A percentile compares a stretch with the other conserved stretches of the same genome.
phyloP scores from a whole-genome alignment of 768 basidiomycete genomes.

The Lentinula guzmanii region DNA sequence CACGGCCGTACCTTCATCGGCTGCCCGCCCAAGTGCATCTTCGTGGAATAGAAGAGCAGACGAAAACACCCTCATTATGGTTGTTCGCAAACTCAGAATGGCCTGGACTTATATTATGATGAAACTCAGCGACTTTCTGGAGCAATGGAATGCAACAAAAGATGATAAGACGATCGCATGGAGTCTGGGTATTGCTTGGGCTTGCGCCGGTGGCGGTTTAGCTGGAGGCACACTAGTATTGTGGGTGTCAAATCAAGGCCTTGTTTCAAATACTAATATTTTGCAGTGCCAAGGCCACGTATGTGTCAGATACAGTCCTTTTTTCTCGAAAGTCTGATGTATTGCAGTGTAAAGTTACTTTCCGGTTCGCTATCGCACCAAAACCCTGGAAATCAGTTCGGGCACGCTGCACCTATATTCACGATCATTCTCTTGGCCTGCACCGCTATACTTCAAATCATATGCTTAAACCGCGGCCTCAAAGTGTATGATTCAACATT shows the following conservation, averaged over 20 bases:
- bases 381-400: constrained; percentile 84
- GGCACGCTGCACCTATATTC: constrained; percentile 75
- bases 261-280: background rate
- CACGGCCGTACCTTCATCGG: constrained; percentile 48
- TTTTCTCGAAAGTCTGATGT: constrained; percentile 8
- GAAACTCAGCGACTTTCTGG: constrained; percentile 57
- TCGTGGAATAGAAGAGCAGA: background rate
- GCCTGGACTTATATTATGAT: constrained; percentile 42
- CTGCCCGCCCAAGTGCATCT: constrained; percentile 19
- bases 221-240: constrained; percentile 90
- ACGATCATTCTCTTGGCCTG: constrained; percentile 59
- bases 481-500: constrained; percentile 86
- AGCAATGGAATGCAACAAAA: constrained; percentile 69
- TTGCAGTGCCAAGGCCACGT: constrained; percentile 51
- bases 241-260: background rate
- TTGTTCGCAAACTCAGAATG: constrained; percentile 26
- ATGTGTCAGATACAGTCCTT: constrained; percentile 18
- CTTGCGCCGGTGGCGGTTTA: constrained; percentile 85
- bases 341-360: constrained; percentile 66
- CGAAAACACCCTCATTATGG: constrained; percentile 6
- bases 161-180: constrained; percentile 85
- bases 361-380: constrained; percentile 72
- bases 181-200: constrained; percentile 92
- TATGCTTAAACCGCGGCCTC: constrained; percentile 87
- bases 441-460: constrained; percentile 86